phyloP scores from a whole-genome alignment of 2,329 filamentous ascomycete genomes.

The Stachybotrys echinatus region DNA sequence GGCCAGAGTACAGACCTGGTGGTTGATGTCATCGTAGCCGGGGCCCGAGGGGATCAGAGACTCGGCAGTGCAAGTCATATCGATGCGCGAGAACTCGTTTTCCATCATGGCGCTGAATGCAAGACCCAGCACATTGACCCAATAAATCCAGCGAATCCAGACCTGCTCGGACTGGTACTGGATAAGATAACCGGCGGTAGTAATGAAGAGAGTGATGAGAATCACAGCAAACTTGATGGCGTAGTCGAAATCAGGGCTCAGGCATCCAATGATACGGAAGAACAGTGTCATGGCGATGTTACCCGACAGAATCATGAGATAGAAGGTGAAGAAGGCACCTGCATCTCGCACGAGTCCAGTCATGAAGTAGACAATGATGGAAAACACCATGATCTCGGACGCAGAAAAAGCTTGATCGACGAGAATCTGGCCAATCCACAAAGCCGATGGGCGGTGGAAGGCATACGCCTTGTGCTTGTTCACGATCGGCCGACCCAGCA shows the following conservation, averaged over 20 bases:
- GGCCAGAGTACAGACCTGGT: constrained; percentile 77
- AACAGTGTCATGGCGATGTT: constrained; percentile 73
- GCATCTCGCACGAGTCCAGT: constrained; percentile 62
- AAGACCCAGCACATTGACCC: constrained; percentile 68
- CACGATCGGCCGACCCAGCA: constrained; percentile 71
- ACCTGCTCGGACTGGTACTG: constrained; percentile 70
- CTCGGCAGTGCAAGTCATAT: constrained; percentile 61
- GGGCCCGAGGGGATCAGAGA: constrained; percentile 68
- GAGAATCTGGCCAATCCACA: constrained; percentile 79
- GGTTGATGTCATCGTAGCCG: constrained; percentile 62
- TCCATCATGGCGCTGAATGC: constrained; percentile 77
- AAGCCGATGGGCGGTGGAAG: constrained; percentile 74
- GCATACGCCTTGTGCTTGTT: constrained; percentile 83
- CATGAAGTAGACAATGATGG: constrained; percentile 77
- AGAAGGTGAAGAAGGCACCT: constrained; percentile 74
- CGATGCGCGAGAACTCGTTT: constrained; percentile 72
- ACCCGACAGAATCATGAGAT: constrained; percentile 61
- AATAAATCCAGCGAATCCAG: constrained; percentile 78
- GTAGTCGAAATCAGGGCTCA: constrained; percentile 77
- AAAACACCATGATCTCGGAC: constrained; percentile 66
- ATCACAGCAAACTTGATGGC: constrained; percentile 79
- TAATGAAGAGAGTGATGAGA: constrained; percentile 74
- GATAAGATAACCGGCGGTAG: constrained; percentile 79
- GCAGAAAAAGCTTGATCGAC: constrained; percentile 71
- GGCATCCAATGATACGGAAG: constrained; percentile 68